Percentiles rank a stretch among this genome's conserved stretches.
These are phyloP conservation scores for Eimeria mitis DNA, from an alignment of 169 alveolate species.

Conservation along the genomic window DNA sequence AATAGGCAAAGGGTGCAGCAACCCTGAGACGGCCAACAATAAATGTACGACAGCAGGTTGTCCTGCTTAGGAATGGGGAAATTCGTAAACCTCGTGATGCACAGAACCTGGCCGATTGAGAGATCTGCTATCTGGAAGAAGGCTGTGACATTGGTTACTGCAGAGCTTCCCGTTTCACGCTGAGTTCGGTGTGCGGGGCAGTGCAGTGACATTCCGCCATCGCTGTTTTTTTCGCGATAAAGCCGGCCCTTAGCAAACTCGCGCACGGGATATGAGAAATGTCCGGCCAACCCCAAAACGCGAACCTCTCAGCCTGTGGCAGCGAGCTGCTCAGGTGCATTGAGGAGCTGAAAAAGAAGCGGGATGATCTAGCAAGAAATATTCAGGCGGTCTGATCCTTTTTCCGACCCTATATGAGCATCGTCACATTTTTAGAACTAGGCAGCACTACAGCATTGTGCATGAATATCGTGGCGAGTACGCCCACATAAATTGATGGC, in stretches of 20 bases:
- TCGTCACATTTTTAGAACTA: not conserved
- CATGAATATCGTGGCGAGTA: not conserved
- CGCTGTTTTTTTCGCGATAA: not conserved
- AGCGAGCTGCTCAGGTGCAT: conserved; percentile 94
- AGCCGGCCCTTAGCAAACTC: not conserved
- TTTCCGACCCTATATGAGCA: not conserved
- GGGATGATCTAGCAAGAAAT: conserved; percentile 88
- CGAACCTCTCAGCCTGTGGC: conserved; percentile 91
- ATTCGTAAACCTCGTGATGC: not conserved
- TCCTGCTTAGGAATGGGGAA: conserved; percentile 3
- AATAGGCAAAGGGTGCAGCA: not conserved
- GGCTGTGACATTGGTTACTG: not conserved
- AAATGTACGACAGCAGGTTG: not conserved
- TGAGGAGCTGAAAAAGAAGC: conserved; percentile 94
- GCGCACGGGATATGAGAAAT: conserved; percentile 48
- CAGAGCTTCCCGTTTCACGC: not conserved
- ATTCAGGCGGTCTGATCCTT: conserved; percentile 28
- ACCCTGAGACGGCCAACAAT: not conserved
- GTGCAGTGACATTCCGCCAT: not conserved
- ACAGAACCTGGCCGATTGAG: not conserved
- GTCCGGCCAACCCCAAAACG: conserved; percentile 83
- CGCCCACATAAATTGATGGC: not conserved
- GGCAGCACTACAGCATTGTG: not conserved
- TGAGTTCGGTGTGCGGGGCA: not conserved
- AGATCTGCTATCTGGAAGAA: not conserved